Conservation (phyloP, 441 rosid species). For the Mallotus japonicus region DNA sequence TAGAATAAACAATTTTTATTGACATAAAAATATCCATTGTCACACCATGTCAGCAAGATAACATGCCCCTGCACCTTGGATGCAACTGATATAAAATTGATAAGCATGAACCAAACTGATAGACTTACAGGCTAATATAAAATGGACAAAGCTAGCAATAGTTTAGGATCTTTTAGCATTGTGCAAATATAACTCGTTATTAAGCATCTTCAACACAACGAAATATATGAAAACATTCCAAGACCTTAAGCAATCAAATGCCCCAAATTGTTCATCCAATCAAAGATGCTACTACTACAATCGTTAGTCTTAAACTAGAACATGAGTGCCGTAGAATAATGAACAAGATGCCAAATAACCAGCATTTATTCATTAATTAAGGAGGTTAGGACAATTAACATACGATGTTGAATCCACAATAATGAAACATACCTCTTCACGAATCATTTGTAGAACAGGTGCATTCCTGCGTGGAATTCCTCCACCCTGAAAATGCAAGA, state of each 20-base stretch:
- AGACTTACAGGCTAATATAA: no score
- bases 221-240: background rate
- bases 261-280: background rate
- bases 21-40: background rate
- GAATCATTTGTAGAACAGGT: constrained; percentile 69
- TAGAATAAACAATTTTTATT: background rate
- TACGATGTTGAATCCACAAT: background rate
- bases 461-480: constrained; percentile 91
- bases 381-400: background rate
- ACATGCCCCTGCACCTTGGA: background rate
- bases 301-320: background rate
- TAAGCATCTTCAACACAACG: background rate
- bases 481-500: constrained; percentile 55
- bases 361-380: background rate
- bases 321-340: background rate
- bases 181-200: background rate
- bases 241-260: background rate
- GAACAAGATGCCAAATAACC: constrained; percentile 3
- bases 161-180: background rate
- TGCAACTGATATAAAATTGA: no score
- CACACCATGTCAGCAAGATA: background rate
- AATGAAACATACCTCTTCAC: constrained; percentile 65
- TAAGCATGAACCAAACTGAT: background rate
- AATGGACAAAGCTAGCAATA: background rate
- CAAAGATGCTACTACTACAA: background rate